phyloP scores from a whole-genome alignment of 2,329 filamentous ascomycete species.

The Colletotrichum somersetense region DNA sequence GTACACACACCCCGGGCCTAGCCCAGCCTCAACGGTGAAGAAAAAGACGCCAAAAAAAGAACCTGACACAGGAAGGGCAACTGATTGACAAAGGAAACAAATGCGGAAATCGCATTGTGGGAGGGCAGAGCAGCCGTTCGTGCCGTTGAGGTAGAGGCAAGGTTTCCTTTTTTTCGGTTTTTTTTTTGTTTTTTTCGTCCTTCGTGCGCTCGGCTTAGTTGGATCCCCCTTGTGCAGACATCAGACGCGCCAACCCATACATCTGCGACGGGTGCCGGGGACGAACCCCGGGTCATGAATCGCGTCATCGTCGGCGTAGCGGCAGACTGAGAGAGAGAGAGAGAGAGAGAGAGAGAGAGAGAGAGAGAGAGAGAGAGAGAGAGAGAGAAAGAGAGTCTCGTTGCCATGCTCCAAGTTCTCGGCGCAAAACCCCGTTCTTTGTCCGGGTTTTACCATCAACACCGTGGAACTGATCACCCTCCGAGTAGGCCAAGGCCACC shows the following conservation, averaged over 20 bases:
- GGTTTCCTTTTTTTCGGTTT: background rate
- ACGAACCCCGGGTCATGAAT: conserved; percentile 23
- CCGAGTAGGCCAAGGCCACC: background rate
- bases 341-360: background rate
- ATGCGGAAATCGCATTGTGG: background rate
- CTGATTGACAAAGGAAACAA: conserved; percentile 20
- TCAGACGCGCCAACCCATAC: conserved; percentile 12
- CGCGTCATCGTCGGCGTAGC: conserved; percentile 15
- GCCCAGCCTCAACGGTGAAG: conserved; percentile 6
- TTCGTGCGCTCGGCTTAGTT: background rate
- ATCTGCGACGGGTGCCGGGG: background rate
- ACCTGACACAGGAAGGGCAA: conserved; percentile 9
- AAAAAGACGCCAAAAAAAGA: conserved; percentile 15
- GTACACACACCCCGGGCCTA: too few species aligned
- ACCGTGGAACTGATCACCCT: conserved; percentile 3
- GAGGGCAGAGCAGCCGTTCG: conserved; percentile 6
- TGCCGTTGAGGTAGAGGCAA: background rate
- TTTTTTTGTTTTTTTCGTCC: too few species aligned
- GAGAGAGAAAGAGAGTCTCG: background rate
- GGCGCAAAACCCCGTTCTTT: background rate
- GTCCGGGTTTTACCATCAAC: background rate
- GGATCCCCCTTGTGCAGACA: background rate
- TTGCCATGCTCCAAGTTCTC: background rate
- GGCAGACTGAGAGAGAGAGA: background rate
- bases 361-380: background rate